These are phyloP conservation scores for Phytophthora palmivora DNA, from an alignment of 352 stramenopile species.

Conservation along the genomic window DNA sequence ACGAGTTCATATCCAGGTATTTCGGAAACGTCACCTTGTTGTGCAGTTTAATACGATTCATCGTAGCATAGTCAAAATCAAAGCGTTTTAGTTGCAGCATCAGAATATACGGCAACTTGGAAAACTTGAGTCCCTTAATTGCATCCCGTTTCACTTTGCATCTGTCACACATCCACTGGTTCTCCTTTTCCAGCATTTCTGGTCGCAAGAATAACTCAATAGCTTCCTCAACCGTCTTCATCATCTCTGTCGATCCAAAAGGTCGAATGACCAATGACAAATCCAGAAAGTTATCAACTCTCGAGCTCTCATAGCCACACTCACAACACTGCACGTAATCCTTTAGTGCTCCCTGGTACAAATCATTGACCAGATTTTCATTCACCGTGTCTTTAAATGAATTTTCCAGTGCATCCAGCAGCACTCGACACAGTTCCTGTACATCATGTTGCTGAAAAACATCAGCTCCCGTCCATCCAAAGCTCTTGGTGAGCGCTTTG, in stretches of 20 bases:
- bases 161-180: conserved; percentile 90
- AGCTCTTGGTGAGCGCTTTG: conserved; percentile 91
- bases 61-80: conserved; percentile 93
- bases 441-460: conserved; percentile 94
- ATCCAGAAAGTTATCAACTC: conserved; percentile 90
- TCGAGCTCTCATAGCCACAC: conserved; percentile 86
- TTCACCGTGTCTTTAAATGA: conserved; percentile 89
- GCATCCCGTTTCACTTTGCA: conserved; percentile 87
- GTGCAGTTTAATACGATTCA: conserved; percentile 89
- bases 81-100: conserved; percentile 93
- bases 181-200: conserved; percentile 89
- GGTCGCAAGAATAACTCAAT: conserved; percentile 90
- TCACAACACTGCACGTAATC: conserved; percentile 90
- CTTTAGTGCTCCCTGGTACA: conserved; percentile 87
- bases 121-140: conserved; percentile 92
- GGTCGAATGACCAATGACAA: conserved; percentile 91
- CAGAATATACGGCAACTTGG: conserved; percentile 88
- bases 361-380: conserved; percentile 89
- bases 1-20: conserved; percentile 92
- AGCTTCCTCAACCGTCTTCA: conserved; percentile 86
- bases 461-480: conserved; percentile 90
- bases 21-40: conserved; percentile 90
- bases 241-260: conserved; percentile 87
- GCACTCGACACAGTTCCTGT: conserved; percentile 90
- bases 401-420: conserved; percentile 92